Evolutionary conservation across 352 stramenopile genomes (phyloP), one percentile per base, ranked within the genome.

Genomic region (Pythium angustatum): DNA sequence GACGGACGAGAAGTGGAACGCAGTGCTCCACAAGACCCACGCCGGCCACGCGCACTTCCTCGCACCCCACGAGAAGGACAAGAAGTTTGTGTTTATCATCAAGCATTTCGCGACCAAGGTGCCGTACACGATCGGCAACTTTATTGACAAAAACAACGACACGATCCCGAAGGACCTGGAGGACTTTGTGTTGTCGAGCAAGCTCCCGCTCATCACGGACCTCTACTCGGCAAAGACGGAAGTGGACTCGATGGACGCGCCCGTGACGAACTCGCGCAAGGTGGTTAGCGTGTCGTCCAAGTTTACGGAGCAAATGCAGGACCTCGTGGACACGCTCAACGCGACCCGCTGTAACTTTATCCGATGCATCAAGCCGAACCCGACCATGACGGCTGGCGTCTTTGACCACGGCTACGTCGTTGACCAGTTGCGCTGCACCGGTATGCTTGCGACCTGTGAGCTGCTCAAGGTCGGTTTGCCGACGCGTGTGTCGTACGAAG

Each of bases 141-240:
- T 97, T 63, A 94, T 97, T 33, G 85, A 96, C 78, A 97, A 96
- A 72, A 97, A 96, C 83, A 94, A 94, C 67, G 90, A 97, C 65
- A 90, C 79, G 22, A 93, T 96, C 62, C 88, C 88, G 38, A 66
- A 73, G 38, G 90, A 96, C 61, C 90, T 96, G 83, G 64, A 75
- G 26, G 84, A 97, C 40, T 88, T 97, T 56, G 81, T 97, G 38
- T 85, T 84, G 60, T 90, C 81, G 33, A 95, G 83, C 61, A 82
- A 83, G 36, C 83, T 84, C 24, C 70, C 70, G 24, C 71, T 97
- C 30, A 86, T 97, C 44, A 89, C 85, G 52, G 83, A 95, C 27
- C 51, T 97, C 38, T 97, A 93, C 69, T 81, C 88, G 52, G 59
- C 71, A 3, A 86, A 81, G 50, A 58, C 75, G 40, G 78, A 91